Evolutionary conservation across 2,329 filamentous ascomycete genomes (phyloP).

Genomic region (Nigrograna mackinnonii): DNA sequence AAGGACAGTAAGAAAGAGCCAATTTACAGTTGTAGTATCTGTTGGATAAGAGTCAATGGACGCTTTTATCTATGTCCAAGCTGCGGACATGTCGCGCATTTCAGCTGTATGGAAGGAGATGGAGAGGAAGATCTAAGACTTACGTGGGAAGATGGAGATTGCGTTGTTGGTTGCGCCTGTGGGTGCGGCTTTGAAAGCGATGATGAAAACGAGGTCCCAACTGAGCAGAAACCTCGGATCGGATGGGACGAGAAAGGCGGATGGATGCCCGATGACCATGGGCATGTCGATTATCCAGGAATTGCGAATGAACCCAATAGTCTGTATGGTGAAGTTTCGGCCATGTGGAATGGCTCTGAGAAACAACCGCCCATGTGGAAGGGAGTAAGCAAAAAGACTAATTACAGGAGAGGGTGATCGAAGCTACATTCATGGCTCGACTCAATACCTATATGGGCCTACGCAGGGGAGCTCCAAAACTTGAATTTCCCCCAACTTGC

Average conservation of each 20-base stretch:
- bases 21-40: constrained; percentile 39
- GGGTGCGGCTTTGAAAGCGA: constrained; percentile 50
- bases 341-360: no score
- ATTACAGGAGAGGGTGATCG: no score
- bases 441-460: no score
- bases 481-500: no score
- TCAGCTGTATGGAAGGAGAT: constrained; percentile 50
- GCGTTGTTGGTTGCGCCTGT: constrained; percentile 48
- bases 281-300: no score
- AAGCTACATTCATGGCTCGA: no score
- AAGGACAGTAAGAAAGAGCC: constrained; percentile 18
- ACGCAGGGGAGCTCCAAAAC: no score
- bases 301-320: no score
- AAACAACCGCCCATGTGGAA: no score
- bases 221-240: background rate
- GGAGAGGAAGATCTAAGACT: constrained; percentile 55
- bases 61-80: constrained; percentile 39
- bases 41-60: constrained; percentile 41
- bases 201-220: constrained; percentile 11
- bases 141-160: constrained; percentile 37
- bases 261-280: constrained; percentile 4
- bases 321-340: no score
- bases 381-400: no score
- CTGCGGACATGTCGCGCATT: constrained; percentile 42
- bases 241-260: constrained; percentile 7